Conservation (phyloP, 345 rosid species). For the Orychophragmus violaceus region DNA sequence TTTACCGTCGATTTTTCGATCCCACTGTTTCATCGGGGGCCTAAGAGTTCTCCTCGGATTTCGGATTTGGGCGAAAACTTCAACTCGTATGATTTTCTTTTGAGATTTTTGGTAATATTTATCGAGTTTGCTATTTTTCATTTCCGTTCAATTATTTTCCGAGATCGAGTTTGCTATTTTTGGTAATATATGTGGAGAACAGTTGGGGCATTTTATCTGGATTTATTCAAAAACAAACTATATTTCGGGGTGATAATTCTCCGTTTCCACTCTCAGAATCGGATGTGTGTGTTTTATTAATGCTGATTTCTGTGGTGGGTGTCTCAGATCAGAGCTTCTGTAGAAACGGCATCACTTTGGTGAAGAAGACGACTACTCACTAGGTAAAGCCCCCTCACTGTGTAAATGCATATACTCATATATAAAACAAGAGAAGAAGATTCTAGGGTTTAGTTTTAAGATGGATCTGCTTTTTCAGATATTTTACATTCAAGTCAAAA, state of each 20-base stretch:
- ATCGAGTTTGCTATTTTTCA: constrained; percentile 30
- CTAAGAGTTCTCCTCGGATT: constrained; percentile 3
- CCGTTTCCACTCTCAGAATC: not conserved
- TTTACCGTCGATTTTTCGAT: constrained; percentile 9
- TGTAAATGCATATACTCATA: not conserved
- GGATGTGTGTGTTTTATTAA: not conserved
- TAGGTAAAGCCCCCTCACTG: not conserved
- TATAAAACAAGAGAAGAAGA: not conserved
- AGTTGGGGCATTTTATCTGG: constrained; percentile 4
- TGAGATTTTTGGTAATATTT: too few species aligned
- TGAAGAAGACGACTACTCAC: constrained; percentile 10
- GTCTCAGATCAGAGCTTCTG: constrained; percentile 20
- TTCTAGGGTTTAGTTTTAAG: constrained; percentile 22
- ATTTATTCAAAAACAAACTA: constrained; percentile 13
- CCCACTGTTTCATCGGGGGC: constrained; percentile 30
- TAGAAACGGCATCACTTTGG: constrained; percentile 3
- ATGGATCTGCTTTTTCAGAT: too few species aligned
- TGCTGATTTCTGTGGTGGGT: constrained; percentile 12
- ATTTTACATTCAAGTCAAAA: too few species aligned
- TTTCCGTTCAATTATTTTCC: too few species aligned
- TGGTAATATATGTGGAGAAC: too few species aligned
- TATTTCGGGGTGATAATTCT: too few species aligned
- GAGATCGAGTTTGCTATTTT: constrained; percentile 32
- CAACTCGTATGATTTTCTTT: not conserved
- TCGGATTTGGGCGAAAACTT: not conserved